A percentile compares a stretch with the other conserved stretches of the same genome.
These are phyloP conservation scores for Penicillium verhagenii DNA, from an alignment of 495 filamentous ascomycete genomes.

Conservation along the genomic window DNA sequence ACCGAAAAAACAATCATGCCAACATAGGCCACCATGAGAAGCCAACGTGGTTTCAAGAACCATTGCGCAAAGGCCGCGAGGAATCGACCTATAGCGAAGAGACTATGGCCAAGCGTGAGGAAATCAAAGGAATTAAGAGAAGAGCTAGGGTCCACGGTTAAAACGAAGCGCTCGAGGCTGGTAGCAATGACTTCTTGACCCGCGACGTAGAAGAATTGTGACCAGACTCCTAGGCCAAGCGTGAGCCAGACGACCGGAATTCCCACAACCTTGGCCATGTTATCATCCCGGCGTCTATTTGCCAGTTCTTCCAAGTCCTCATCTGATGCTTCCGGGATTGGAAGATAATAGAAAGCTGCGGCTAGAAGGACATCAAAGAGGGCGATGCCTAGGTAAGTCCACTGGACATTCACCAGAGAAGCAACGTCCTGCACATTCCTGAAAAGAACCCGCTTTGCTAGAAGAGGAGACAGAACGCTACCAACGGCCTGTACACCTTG, in stretches of 20 bases:
- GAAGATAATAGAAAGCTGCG: constrained; percentile 62
- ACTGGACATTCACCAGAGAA: constrained; percentile 64
- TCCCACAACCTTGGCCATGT: constrained; percentile 43
- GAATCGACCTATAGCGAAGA: constrained; percentile 65
- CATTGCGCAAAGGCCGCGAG: constrained; percentile 53
- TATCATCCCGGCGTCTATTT: constrained; percentile 49
- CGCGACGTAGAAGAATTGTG: constrained; percentile 65
- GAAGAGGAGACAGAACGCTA: constrained; percentile 57
- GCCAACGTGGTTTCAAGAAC: constrained; percentile 60
- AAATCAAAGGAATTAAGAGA: constrained; percentile 40
- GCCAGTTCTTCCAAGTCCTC: constrained; percentile 58
- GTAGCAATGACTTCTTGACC: constrained; percentile 60
- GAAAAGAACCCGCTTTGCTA: constrained; percentile 63
- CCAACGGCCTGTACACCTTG: constrained; percentile 70
- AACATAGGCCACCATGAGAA: constrained; percentile 57
- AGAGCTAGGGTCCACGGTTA: constrained; percentile 28
- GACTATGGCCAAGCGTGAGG: constrained; percentile 54
- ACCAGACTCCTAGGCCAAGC: constrained; percentile 54
- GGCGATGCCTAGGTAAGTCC: constrained; percentile 69
- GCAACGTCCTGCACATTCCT: constrained; percentile 48
- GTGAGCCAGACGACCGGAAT: constrained; percentile 57
- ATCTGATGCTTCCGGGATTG: constrained; percentile 66
- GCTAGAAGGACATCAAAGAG: constrained; percentile 65
- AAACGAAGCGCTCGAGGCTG: constrained; percentile 44
- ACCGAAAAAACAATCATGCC: constrained; percentile 55